Evolutionary conservation across 1,284 basidiomycete species (phyloP).

Genomic region (Cutaneotrichosporon sp.): DNA sequence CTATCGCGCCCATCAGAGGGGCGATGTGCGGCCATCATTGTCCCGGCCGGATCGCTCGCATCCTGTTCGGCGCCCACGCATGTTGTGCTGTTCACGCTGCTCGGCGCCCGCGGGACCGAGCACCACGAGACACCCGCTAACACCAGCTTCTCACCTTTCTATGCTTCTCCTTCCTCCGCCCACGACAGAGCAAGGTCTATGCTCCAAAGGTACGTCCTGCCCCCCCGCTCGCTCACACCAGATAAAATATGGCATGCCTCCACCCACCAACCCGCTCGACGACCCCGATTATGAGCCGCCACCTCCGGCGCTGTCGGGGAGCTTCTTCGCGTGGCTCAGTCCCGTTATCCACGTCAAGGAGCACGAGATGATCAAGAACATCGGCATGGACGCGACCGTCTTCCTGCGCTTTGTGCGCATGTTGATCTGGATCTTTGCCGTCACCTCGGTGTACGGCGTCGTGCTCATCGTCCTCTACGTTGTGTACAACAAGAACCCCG

Average conservation of each 20-base stretch:
- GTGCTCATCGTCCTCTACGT: slow-evolving; percentile 66
- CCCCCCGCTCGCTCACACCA: slow-evolving; percentile 35
- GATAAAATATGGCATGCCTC: slow-evolving; percentile 64
- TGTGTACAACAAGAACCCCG: slow-evolving; percentile 64
- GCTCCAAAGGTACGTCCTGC: slow-evolving; percentile 55
- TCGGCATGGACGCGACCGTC: slow-evolving; percentile 88
- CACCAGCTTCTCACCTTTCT: slow-evolving; percentile 62
- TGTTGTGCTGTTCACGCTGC: too few species aligned
- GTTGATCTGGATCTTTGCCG: slow-evolving; percentile 66
- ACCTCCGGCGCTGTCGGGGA: slow-evolving; percentile 68
- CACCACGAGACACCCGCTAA: not conserved
- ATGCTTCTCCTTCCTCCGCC: slow-evolving; percentile 73
- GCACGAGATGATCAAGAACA: slow-evolving; percentile 80
- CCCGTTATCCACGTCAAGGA: slow-evolving; percentile 84
- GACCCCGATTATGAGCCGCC: slow-evolving; percentile 50
- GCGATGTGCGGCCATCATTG: too few species aligned
- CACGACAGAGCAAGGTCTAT: slow-evolving; percentile 65
- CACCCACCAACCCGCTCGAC: slow-evolving; percentile 33
- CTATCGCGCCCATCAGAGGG: not conserved
- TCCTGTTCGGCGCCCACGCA: too few species aligned
- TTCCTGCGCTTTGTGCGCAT: slow-evolving; percentile 91
- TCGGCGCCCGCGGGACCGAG: not conserved
- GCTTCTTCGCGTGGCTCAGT: slow-evolving; percentile 82
- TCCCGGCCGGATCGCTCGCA: too few species aligned
- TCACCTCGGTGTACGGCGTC: slow-evolving; percentile 68